These are phyloP conservation scores for Cylindrotheca fusiformis DNA, from an alignment of 108 stramenopile genomes.

Conservation along the genomic window DNA sequence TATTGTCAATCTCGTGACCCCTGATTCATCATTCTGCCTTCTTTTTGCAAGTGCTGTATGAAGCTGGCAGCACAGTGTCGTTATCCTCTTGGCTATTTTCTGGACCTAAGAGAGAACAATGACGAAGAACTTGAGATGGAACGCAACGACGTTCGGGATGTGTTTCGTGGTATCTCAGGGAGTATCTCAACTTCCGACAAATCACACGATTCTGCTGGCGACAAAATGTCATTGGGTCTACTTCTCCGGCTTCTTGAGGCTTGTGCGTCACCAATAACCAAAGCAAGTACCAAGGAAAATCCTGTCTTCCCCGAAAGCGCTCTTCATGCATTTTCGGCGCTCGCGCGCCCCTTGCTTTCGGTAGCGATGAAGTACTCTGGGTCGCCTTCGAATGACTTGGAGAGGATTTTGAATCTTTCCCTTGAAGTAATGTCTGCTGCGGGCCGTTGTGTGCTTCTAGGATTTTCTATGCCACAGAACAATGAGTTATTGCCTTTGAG, in stretches of 20 bases:
- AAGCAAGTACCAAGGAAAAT: conserved; percentile 9
- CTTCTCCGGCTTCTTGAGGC: conserved; percentile 17
- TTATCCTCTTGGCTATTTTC: conserved; percentile 73
- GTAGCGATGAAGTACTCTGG: conserved; percentile 21
- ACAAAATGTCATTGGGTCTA: conserved; percentile 4
- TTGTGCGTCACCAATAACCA: conserved; percentile 24
- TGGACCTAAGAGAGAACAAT: conserved; percentile 41
- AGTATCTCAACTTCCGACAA: neutral
- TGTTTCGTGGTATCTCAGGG: conserved; percentile 57
- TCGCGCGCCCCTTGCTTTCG: conserved; percentile 66
- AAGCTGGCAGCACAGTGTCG: conserved; percentile 54
- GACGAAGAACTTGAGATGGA: conserved; percentile 87
- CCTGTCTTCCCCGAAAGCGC: conserved; percentile 53
- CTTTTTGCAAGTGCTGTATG: conserved; percentile 48
- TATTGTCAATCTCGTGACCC: too few species aligned
- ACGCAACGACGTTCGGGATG: conserved; percentile 78
- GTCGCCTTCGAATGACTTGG: neutral
- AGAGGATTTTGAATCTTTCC: conserved; percentile 7
- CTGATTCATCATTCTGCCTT: too few species aligned
- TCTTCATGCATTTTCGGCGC: conserved; percentile 70
- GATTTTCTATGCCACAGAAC: conserved; percentile 11
- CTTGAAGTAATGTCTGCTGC: conserved; percentile 17
- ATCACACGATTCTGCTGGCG: neutral
- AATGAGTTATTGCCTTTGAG: conserved; percentile 50
- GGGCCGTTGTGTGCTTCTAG: conserved; percentile 15